Conservation (phyloP, 148 eudicot genomes). For the Persicaria maculosa region DNA sequence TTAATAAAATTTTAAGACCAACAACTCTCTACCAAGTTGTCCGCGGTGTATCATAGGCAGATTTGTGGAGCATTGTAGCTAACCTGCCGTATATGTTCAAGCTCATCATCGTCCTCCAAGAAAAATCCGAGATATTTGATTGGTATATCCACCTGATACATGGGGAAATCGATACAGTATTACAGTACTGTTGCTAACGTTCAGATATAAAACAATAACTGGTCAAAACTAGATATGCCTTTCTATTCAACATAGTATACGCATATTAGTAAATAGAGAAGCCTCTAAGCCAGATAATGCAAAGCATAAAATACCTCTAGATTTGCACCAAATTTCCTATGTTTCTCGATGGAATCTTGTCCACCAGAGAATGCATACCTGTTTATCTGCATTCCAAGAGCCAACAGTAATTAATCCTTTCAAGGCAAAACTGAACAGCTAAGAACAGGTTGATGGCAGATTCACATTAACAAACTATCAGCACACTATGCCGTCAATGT, state of each 20-base stretch:
- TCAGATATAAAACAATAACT: neutral
- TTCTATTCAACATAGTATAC: neutral
- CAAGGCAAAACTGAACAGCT: neutral
- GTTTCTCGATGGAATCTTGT: conserved; percentile 89
- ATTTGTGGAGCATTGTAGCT: neutral
- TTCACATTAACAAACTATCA: neutral
- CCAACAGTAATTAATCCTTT: neutral
- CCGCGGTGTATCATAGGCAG: neutral
- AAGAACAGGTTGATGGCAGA: neutral
- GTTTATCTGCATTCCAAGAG: conserved; percentile 47
- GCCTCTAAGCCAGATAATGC: neutral
- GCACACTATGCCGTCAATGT: neutral
- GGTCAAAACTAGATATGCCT: neutral
- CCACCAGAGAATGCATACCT: conserved; percentile 97
- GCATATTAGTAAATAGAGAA: neutral
- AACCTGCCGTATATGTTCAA: conserved; percentile 70
- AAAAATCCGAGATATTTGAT: conserved; percentile 94
- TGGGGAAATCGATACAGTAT: neutral
- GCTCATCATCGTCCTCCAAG: conserved; percentile 94
- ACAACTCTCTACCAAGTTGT: neutral
- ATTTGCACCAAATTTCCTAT: conserved; percentile 81
- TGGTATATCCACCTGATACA: conserved; percentile 78
- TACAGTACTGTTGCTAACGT: neutral
- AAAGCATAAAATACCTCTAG: conserved; percentile 53
- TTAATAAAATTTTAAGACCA: neutral